Evolutionary conservation across 1,284 basidiomycete species (phyloP), one percentile per base, ranked within the genome.

Genomic region (Ustilago trichophora): DNA sequence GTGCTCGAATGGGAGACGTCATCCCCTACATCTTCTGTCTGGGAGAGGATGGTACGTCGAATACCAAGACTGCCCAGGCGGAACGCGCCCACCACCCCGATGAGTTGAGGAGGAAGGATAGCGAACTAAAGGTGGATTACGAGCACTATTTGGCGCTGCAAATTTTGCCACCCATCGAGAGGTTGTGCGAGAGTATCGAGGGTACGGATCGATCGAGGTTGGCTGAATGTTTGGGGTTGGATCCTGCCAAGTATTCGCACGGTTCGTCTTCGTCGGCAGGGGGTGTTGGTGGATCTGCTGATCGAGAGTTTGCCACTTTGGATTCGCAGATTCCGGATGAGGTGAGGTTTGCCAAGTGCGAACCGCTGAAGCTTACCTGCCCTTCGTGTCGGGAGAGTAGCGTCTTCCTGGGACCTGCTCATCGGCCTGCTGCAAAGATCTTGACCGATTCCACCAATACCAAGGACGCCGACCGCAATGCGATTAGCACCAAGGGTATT

Each of bases 1-100:
- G 87, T 16, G 90, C 92, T 0, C 88, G 90, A 32, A 87, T 87
- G 4, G 93, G 95, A 43, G 94, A 98, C 81, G 94, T 99, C 56
- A 91, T 99, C 63, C 89, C 94, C 0, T 99, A 98, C 82, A 87
- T 98, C 50, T 97, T 98, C 79, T 98, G 95, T 79, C 74, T 91
- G 2, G 87, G 87, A 4, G 87, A 89, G 16, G 89, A 89, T 55
- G 91, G 91, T 26, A 88, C 90, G 62, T 62, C 53, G 21, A 83
- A 85, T 0, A 84, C 88, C 6, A 93, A 90, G 82, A 86, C 87
- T 1, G 88, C 88, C 4, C 92, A 96, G 77, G 94, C 94, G 6
- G 93, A 97, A 64, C 86, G 88, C 49, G 96, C 95, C 2, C 91
- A 88, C 80, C 93, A 97, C 82, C 94, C 94, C 3, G 93, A 99